Conservation (phyloP, 164 flowering plant genomes). For the Sextonia rubra region DNA sequence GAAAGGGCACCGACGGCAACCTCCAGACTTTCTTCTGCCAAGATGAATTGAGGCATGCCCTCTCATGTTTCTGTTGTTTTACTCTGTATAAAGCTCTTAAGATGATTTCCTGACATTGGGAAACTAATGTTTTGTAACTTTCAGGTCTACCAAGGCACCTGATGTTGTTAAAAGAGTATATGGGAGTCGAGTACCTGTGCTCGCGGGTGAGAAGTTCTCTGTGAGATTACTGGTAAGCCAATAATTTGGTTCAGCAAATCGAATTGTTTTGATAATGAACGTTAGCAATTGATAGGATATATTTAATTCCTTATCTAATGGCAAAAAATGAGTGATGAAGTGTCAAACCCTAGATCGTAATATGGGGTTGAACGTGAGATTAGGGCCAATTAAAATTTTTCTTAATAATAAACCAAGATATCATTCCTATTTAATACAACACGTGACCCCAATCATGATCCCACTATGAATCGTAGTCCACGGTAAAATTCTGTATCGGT, state of each 20-base stretch:
- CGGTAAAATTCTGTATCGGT: no score
- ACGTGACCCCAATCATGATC: no score
- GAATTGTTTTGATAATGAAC: no score
- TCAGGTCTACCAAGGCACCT: slow-evolving; percentile 59
- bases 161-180: slow-evolving; percentile 51
- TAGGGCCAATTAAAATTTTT: no score
- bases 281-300: no score
- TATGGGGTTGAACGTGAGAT: no score
- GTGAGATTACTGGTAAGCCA: slow-evolving; percentile 61
- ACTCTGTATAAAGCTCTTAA: neutral
- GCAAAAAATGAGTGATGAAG: no score
- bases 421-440: no score
- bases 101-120: neutral
- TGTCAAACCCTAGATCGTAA: no score
- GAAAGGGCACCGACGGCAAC: slow-evolving; percentile 45
- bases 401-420: no score
- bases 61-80: neutral
- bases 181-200: slow-evolving; percentile 67
- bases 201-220: slow-evolving; percentile 53
- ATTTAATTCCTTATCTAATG: no score
- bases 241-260: neutral
- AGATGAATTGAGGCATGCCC: slow-evolving; percentile 59
- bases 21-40: slow-evolving; percentile 67
- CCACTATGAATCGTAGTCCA: no score
- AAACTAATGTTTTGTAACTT: neutral